These are phyloP conservation scores for Teratosphaeria epicoccoides DNA, from an alignment of 2,329 filamentous ascomycete species.

Conservation along the genomic window DNA sequence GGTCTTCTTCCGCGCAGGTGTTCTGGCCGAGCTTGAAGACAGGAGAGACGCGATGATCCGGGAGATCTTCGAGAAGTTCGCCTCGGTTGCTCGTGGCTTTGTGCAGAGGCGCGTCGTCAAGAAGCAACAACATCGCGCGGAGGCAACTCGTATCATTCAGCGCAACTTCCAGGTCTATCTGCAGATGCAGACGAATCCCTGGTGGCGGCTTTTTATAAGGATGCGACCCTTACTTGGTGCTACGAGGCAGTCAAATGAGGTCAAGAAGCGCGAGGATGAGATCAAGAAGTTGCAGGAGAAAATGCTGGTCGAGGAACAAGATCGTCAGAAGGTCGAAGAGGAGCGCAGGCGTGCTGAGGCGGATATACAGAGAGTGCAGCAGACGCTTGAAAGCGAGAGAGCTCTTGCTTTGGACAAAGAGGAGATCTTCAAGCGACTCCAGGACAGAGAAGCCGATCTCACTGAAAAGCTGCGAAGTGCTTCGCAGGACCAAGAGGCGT, in stretches of 20 bases:
- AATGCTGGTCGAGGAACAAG: conserved; percentile 64
- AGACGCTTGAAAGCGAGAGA: conserved; percentile 89
- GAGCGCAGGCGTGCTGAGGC: conserved; percentile 77
- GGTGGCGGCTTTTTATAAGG: conserved; percentile 90
- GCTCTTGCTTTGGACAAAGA: conserved; percentile 96
- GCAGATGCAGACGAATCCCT: conserved; percentile 80
- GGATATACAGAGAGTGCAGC: conserved; percentile 81
- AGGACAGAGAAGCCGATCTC: conserved; percentile 80
- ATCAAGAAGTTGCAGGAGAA: conserved; percentile 79
- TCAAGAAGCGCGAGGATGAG: conserved; percentile 89
- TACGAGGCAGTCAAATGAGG: conserved; percentile 81
- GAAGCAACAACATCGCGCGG: conserved; percentile 87
- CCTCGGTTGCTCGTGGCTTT: conserved; percentile 83
- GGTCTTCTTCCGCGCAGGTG: conserved; percentile 94
- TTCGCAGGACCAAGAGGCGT: conserved; percentile 82
- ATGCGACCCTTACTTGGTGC: conserved; percentile 94
- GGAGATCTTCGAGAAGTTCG: conserved; percentile 87
- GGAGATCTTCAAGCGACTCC: conserved; percentile 95
- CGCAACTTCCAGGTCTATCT: conserved; percentile 88
- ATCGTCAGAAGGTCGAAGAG: conserved; percentile 74
- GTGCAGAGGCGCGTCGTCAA: conserved; percentile 77
- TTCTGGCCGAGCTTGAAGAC: conserved; percentile 93
- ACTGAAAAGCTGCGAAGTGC: conserved; percentile 87
- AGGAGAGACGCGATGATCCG: conserved; percentile 85
- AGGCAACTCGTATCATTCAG: conserved; percentile 90